These are phyloP conservation scores for Allium sativum DNA, from an alignment of 106 monocot species.

Conservation along the genomic window DNA sequence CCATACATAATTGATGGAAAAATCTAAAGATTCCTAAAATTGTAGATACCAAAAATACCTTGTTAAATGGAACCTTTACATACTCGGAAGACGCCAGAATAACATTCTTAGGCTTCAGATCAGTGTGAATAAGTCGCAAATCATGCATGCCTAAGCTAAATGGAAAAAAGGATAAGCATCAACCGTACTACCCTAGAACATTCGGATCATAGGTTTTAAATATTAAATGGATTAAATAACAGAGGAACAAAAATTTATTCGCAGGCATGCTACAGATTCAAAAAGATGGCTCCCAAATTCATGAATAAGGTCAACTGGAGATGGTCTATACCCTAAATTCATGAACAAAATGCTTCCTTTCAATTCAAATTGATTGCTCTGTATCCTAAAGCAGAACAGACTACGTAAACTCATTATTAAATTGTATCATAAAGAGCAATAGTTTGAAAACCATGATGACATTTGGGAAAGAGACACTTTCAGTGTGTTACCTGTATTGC, in stretches of 20 bases:
- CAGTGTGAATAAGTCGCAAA: conserved; percentile 93
- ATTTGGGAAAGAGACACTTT: too few species aligned
- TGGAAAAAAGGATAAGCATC: conserved; percentile 19
- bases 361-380: too few species aligned
- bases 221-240: conserved; percentile 11
- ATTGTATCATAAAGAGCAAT: too few species aligned
- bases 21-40: conserved; percentile 21
- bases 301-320: conserved; percentile 94
- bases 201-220: conserved; percentile 20
- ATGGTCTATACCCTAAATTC: conserved; percentile 83
- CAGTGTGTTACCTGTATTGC: too few species aligned
- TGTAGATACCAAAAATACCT: conserved; percentile 56
- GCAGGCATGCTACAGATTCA: conserved; percentile 99
- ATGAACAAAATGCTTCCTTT: too few species aligned
- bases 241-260: conserved; percentile 12
- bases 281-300: conserved; percentile 99
- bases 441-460: too few species aligned
- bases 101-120: conserved; percentile 99
- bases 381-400: too few species aligned
- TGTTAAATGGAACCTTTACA: conserved; percentile 68
- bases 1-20: conserved; percentile 23
- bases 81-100: conserved; percentile 81
- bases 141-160: conserved; percentile 94
- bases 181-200: conserved; percentile 12
- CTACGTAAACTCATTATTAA: too few species aligned